phyloP scores from a whole-genome alignment of 352 stramenopile species.

The Globisporangium splendens region DNA sequence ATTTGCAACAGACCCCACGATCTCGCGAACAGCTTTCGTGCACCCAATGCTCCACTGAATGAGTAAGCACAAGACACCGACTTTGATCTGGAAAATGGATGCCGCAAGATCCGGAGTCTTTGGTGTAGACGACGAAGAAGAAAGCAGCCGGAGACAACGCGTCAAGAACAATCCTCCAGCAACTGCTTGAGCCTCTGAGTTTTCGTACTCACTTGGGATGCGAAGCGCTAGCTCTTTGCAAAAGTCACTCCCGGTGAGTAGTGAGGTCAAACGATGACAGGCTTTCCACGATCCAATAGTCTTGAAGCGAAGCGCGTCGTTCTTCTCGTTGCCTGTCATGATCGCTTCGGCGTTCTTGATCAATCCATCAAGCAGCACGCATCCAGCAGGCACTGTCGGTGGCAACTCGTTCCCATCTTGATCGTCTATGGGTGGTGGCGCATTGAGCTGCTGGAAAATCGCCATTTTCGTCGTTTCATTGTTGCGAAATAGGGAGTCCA shows the following conservation, averaged over 20 bases:
- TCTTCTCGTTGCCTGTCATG: conserved; percentile 15
- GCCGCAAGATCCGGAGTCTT: conserved; percentile 13
- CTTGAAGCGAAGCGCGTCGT: neutral
- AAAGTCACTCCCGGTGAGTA: conserved; percentile 48
- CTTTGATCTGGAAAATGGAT: conserved; percentile 48
- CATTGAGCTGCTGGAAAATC: conserved; percentile 64
- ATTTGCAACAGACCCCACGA: conserved; percentile 54
- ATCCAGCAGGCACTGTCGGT: conserved; percentile 29
- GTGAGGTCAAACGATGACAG: conserved; percentile 43
- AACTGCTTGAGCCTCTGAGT: conserved; percentile 43
- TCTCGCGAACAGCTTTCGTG: conserved; percentile 51
- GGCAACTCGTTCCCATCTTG: conserved; percentile 16
- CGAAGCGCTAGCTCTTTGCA: conserved; percentile 72
- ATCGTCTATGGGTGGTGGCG: conserved; percentile 29
- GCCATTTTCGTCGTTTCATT: conserved; percentile 67
- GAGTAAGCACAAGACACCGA: conserved; percentile 48
- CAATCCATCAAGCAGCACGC: conserved; percentile 49
- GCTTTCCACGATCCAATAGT: conserved; percentile 50
- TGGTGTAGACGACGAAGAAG: conserved; percentile 1
- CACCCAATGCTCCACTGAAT: conserved; percentile 61
- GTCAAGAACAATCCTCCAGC: conserved; percentile 58
- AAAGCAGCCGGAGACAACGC: conserved; percentile 46
- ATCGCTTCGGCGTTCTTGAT: conserved; percentile 49
- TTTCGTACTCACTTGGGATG: conserved; percentile 46
- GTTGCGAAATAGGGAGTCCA: conserved; percentile 57